phyloP scores from a whole-genome alignment of 345 rosid genomes.

The Leavenworthia alabamica region DNA sequence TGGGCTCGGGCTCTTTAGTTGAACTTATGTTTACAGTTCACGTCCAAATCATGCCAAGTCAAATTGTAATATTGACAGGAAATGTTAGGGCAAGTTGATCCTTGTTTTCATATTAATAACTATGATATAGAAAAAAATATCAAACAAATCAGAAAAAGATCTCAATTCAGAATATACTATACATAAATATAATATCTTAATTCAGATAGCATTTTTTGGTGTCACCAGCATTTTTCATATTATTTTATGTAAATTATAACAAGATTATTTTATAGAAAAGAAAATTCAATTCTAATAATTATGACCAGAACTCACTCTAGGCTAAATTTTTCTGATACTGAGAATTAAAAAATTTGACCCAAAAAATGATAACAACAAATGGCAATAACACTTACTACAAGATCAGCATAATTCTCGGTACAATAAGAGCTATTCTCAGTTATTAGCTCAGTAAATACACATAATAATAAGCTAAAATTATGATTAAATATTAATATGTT shows the following conservation, averaged over 20 bases:
- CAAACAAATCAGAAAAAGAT: background rate
- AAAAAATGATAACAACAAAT: background rate
- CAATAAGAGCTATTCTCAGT: background rate
- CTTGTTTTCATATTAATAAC: background rate
- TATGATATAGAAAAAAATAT: background rate
- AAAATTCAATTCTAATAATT: background rate
- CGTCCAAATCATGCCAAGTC: background rate
- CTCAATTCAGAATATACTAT: background rate
- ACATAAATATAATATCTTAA: no score
- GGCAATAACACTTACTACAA: constrained; percentile 10
- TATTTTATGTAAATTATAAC: no score
- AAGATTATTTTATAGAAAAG: background rate
- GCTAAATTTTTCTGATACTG: background rate
- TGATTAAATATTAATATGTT: constrained; percentile 18
- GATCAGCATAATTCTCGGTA: constrained; percentile 21
- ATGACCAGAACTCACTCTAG: constrained; percentile 6
- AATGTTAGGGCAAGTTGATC: background rate
- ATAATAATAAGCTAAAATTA: constrained; percentile 19
- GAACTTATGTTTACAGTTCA: background rate
- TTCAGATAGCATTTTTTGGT: background rate
- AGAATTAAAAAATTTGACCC: background rate
- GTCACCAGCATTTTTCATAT: background rate
- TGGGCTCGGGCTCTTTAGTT: background rate
- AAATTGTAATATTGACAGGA: background rate
- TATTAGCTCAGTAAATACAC: background rate